A percentile compares a stretch with the other conserved stretches of the same genome.
phyloP scores from a whole-genome alignment of 106 monocot genomes.

The Acorus gramineus region DNA sequence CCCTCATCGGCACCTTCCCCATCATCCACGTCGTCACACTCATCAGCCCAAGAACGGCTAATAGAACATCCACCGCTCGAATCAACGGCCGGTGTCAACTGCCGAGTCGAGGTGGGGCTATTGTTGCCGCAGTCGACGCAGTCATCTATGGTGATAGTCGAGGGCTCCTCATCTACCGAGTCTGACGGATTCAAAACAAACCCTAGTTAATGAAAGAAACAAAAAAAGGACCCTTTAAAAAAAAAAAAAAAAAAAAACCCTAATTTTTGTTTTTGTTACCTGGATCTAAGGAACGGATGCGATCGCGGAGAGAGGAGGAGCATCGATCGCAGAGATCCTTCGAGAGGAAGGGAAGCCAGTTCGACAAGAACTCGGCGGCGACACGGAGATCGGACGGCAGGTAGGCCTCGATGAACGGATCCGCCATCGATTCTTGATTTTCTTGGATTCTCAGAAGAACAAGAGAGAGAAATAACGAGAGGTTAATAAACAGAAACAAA shows the following conservation, averaged over 20 bases:
- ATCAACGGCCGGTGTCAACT: no score
- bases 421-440: conserved; percentile 12
- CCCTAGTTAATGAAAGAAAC: neutral
- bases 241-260: neutral
- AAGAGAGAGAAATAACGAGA: no score
- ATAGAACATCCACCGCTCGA: no score
- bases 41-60: no score
- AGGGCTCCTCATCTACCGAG: no score
- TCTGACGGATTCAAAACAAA: neutral
- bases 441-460: no score
- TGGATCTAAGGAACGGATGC: conserved; percentile 51
- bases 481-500: no score
- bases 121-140: no score
- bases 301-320: conserved; percentile 30
- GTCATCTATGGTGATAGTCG: no score
- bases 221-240: neutral
- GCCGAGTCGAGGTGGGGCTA: no score
- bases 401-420: conserved; percentile 38
- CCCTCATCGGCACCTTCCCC: neutral
- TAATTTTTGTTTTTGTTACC: conserved; percentile 9
- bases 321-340: conserved; percentile 58
- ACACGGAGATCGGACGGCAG: conserved; percentile 45
- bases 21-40: no score
- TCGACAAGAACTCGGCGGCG: conserved; percentile 75
- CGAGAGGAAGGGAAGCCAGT: conserved; percentile 81